A percentile compares a stretch with the other conserved stretches of the same genome.
These are phyloP conservation scores for Apiospora pterosperma DNA, from an alignment of 2,329 filamentous ascomycete species.

Conservation along the genomic window DNA sequence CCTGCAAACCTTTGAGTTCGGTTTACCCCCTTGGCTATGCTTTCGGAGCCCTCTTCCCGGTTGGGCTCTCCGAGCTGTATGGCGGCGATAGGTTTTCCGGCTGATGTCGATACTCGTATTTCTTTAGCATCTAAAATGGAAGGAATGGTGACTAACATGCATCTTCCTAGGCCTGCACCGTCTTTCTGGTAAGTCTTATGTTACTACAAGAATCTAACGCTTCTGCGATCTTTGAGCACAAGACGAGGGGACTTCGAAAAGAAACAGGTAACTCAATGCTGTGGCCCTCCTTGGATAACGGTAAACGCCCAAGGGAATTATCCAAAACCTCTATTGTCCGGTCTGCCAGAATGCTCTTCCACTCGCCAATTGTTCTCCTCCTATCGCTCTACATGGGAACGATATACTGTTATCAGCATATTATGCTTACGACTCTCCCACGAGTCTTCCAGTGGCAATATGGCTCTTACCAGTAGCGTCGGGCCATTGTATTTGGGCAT, in stretches of 20 bases:
- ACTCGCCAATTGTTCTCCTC: conserved; percentile 30
- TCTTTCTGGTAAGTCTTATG: no score
- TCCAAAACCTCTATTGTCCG: conserved; percentile 32
- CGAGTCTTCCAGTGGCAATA: conserved; percentile 34
- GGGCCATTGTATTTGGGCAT: conserved; percentile 21
- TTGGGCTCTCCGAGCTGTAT: no score
- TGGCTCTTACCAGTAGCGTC: conserved; percentile 30
- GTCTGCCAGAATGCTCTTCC: conserved; percentile 33
- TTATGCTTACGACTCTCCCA: conserved; percentile 39
- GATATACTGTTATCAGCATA: conserved; percentile 33
- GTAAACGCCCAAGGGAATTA: conserved; percentile 22
- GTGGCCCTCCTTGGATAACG: conserved; percentile 44
- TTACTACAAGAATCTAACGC: conserved; percentile 40
- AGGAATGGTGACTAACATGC: no score
- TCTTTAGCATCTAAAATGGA: no score
- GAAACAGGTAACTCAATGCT: conserved; percentile 43
- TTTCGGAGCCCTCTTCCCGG: no score
- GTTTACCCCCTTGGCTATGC: no score
- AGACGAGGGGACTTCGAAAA: conserved; percentile 33
- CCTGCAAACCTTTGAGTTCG: no score
- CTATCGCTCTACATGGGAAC: conserved; percentile 25
- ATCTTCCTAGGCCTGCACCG: no score
- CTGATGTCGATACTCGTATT: no score
- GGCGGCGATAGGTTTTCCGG: no score
- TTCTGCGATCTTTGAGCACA: conserved; percentile 31